phyloP scores from a whole-genome alignment of 2,329 filamentous ascomycete species.

The Venturia oleaginea region DNA sequence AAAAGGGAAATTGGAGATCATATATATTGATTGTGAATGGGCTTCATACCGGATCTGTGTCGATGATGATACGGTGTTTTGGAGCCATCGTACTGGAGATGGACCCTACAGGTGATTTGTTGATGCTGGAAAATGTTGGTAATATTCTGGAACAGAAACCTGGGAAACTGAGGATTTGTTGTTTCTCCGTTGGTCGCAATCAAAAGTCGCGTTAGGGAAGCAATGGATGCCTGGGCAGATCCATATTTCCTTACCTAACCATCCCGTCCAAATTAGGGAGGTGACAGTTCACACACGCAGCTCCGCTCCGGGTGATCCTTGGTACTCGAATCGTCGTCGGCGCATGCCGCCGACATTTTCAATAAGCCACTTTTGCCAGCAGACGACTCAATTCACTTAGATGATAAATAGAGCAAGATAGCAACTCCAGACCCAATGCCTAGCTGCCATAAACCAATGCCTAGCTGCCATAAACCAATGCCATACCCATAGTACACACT shows the following conservation, averaged over 20 bases:
- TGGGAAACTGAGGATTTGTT: background rate
- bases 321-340: background rate
- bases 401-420: background rate
- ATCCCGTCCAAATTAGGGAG: background rate
- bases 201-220: background rate
- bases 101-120: no score
- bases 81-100: slow-evolving; percentile 27
- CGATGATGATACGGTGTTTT: slow-evolving; percentile 68
- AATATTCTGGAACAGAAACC: background rate
- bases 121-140: background rate
- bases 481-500: slow-evolving; percentile 3
- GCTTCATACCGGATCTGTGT: slow-evolving; percentile 73
- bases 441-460: background rate
- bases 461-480: background rate
- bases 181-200: background rate
- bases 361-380: background rate
- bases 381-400: background rate
- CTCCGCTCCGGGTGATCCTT: background rate
- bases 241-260: background rate
- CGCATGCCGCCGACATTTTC: background rate
- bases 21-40: background rate
- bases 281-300: background rate
- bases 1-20: background rate
- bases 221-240: background rate
- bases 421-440: slow-evolving; percentile 2